Conservation (phyloP, 73 alveolate genomes). For the Paraurostyla sp. region DNA sequence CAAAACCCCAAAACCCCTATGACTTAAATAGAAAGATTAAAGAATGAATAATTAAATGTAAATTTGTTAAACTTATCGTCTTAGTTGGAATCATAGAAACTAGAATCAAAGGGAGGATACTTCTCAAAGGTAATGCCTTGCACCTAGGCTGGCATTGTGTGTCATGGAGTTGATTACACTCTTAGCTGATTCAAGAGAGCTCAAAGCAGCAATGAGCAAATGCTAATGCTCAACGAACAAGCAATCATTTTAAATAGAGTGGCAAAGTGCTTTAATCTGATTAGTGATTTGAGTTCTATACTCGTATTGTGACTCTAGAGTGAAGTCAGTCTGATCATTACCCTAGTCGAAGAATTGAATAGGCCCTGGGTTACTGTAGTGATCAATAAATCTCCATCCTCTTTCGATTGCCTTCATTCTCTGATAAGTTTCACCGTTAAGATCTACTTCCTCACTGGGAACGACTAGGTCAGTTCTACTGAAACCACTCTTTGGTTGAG, state of each 20-base stretch:
- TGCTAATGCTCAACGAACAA: slow-evolving; percentile 54
- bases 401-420: slow-evolving; percentile 62
- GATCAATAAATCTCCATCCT: slow-evolving; percentile 81
- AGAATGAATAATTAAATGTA: too few species aligned
- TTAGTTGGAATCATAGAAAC: too few species aligned
- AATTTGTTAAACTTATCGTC: too few species aligned
- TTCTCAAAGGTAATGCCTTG: background rate
- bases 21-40: too few species aligned
- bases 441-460: slow-evolving; percentile 84
- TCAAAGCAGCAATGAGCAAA: slow-evolving; percentile 55
- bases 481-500: slow-evolving; percentile 69
- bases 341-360: slow-evolving; percentile 73
- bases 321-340: background rate
- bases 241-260: slow-evolving; percentile 50
- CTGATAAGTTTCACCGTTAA: slow-evolving; percentile 58
- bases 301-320: background rate
- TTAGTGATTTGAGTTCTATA: slow-evolving; percentile 16
- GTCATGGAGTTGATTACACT: slow-evolving; percentile 54
- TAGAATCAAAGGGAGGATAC: too few species aligned
- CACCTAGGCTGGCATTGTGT: slow-evolving; percentile 13
- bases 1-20: too few species aligned
- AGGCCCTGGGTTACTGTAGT: slow-evolving; percentile 92
- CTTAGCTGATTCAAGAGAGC: slow-evolving; percentile 51
- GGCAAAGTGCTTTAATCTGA: slow-evolving; percentile 50
- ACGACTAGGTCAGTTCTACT: slow-evolving; percentile 70